Base-by-base conservation (phyloP, 441 rosid species). In the Adansonia gregorii region DNA sequence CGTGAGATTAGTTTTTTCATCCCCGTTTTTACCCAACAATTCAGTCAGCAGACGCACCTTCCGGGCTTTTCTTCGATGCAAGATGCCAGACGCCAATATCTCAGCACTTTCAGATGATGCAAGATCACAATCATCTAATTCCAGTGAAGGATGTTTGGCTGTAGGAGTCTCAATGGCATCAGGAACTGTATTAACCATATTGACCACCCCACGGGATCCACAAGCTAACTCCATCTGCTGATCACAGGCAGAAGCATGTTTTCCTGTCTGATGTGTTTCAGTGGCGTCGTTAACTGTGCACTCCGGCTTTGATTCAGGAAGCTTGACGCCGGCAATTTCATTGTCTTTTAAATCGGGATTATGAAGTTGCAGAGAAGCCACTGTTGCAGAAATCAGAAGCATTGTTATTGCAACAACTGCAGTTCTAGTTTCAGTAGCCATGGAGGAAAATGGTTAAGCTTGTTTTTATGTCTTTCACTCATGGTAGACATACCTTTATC, bases 1-100 rank as follows among this genome's bases (percentile, higher is more conserved):
- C 10, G 48, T 46, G 41, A 73, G 67, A 54, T 81, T 60, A 11
- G 15, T 56, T 74, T 72, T 77, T 64, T 76, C 83, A 74, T 78
- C 87, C 75, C 82, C 88, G 64, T 76, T 78, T 76, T 83, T 80
- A 77, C 84, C 78, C 83, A 96, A 72, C 85, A 96, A 82, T 46
- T 96, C 99, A 39, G 91, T 86, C 51, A 97, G 84, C 75, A 88
- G 83, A 73, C 97, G 94, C 73, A 91, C 83, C 82, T 93, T 97
- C 61, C 89, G 87, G 70, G 87, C 64, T 90, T 87, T 93, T 67
- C 86, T 90, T 15, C 91, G 92, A 81, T 81, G 93, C 75, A 75
- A 63, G 73, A 88, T 87, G 64, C 83, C 80, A 73, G 86, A 77
- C 48, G 12, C 70, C 80, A 81, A 69, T 66, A 73, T 67, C 68